Percentiles rank a stretch among this genome's conserved stretches.
phyloP scores from a whole-genome alignment of 768 basidiomycete species.

The Amanita pallidorosea region DNA sequence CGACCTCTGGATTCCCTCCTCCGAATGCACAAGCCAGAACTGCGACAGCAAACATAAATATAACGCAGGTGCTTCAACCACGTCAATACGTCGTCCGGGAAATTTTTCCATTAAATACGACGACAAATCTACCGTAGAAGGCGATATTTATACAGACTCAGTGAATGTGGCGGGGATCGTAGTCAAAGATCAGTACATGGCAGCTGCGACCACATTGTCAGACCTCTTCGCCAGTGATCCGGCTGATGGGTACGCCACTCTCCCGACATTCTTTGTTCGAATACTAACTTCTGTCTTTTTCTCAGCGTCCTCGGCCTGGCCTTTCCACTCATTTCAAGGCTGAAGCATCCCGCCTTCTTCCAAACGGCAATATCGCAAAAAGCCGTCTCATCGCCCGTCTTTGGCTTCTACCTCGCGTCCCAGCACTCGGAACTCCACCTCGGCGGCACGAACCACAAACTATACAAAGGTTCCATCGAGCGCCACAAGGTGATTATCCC shows the following conservation, averaged over 20 bases:
- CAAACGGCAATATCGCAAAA: background rate
- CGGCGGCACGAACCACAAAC: background rate
- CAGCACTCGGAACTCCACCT: background rate
- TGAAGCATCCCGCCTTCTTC: background rate
- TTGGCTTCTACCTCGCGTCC: constrained; percentile 1
- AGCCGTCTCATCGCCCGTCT: background rate
- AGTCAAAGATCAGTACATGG: constrained; percentile 4
- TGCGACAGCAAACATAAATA: constrained; percentile 26
- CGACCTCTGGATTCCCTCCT: constrained; percentile 21
- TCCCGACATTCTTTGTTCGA: no score
- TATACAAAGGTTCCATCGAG: constrained; percentile 1
- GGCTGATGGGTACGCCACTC: background rate
- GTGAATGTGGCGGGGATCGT: constrained; percentile 23
- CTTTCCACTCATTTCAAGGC: background rate
- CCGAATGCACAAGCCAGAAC: constrained; percentile 12
- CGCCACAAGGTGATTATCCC: background rate
- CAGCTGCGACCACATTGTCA: background rate
- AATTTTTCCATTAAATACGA: constrained; percentile 28
- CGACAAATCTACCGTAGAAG: constrained; percentile 29
- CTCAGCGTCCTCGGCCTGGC: background rate
- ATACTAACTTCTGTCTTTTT: no score
- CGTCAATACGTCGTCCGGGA: background rate
- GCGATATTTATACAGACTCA: constrained; percentile 26
- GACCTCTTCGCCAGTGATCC: background rate
- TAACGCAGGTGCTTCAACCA: constrained; percentile 15